Evolutionary conservation across 2,329 filamentous ascomycete species (phyloP), one percentile per base, ranked within the genome.

Genomic region (Aspergillus neotritici): DNA sequence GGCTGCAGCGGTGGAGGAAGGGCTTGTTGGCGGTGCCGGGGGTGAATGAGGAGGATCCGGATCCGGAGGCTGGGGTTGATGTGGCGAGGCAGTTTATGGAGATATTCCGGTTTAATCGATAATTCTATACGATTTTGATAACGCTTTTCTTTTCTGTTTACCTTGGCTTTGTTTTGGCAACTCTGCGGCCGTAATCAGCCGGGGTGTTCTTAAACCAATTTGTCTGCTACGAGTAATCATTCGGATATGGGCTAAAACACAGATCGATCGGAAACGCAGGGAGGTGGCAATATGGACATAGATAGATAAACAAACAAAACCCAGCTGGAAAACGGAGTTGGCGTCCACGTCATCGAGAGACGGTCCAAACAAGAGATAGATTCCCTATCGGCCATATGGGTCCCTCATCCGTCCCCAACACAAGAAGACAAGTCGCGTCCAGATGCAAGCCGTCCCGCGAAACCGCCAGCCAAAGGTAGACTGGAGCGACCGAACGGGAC

Each of bases 21-120:
- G 21, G 21, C 5, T 25, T 9, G 21, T 2, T 25, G 6, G 21
- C 21, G 4, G 21, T 25, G 4, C 9, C 21, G 4, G 21, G 21
- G 21, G 21, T 25, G 21, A 25, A 5, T 37, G 61, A 63, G 10
- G 56, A 59, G 37, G 62, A 64, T 36, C 52, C 57, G 12, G 59
- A 66, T 55, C 53, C 58, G n/a, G 51, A 63, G 43, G 58, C 60
- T 21, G 67, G 65, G 1, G 58, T 59, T 28, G 68, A 71, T 61
- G 50, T 69, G 46, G 67, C 67, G 15, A 66, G 66, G 47, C 68
- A 71, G 51, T 70, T 67, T 48, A 70, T 70, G 65, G 68, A 71
- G 54, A 64, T 70, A 37, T 61, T 70, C 46, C 60, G 66, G 30
- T 69, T 71, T 37, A 69, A 66, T 52, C 60, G 67, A 44, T 70